Base-by-base conservation (phyloP, 257 asterid genomes). In the Ajuga chamaepitys region DNA sequence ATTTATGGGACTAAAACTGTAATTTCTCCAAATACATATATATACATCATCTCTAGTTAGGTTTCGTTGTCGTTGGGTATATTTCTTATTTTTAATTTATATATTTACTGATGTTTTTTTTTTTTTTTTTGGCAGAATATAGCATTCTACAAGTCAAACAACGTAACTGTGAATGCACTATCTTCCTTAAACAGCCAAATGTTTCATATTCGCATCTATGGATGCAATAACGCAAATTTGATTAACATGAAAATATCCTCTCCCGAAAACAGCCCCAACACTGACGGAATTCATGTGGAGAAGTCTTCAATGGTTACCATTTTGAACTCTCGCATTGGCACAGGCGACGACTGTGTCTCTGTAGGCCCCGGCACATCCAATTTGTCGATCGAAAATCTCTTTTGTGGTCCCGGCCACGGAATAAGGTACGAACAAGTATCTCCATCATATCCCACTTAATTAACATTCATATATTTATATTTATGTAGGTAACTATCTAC, bases 331-430 rank as follows among this genome's bases (percentile, higher is more conserved):
- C 56, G 34, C 5, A 72, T 86, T 6, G 76, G 81, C 47, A 83
- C 88, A 0, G 95, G 95, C 0, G 90, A 86, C 22, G 95, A 86
- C 7, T 83, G 95, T 25, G 45, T 86, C 62, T 86, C 89, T 0
- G 68, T 86, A 9, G 94, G 94, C 24, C 86, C 87, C 4, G 89
- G 86, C 5, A 25, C 73, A 53, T 72, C 87, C 14, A 59, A 81
- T 65, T 26, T 83, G 73, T 86, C 78, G 85, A 74, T 86, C 48
- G 83, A 86, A 60, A 71, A 66, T 37, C 62, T 86, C 17, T 63
- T 73, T 5, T 86, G 94, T 40, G 94, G 94, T 26, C 95, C 95
- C 9, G 94, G 94, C 3, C 94, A 86, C 11, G 95, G 94, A 9
- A 71, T 83, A 66, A 86, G 89, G 89, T 83, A 70, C 52, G 3